These are phyloP conservation scores for Ballota nigra DNA, from an alignment of 257 asterid species.

Conservation along the genomic window DNA sequence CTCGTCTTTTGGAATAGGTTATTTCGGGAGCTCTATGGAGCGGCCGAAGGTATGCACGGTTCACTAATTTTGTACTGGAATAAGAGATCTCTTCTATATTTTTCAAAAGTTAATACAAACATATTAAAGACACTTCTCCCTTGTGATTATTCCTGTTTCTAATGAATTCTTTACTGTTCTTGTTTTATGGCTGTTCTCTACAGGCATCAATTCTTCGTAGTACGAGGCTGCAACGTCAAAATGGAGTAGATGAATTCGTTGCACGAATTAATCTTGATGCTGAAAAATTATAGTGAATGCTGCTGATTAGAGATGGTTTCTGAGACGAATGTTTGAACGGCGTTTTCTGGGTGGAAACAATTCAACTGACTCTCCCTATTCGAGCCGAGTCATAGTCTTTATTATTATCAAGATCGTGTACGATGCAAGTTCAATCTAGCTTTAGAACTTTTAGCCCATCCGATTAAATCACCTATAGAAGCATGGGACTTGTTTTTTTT, in stretches of 20 bases:
- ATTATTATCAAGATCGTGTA: neutral
- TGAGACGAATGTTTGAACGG: neutral
- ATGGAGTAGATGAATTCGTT: conserved; percentile 50
- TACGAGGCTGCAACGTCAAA: conserved; percentile 36
- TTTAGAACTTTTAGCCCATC: neutral
- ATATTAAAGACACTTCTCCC: neutral
- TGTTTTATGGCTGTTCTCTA: conserved; percentile 7
- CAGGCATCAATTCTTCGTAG: conserved; percentile 64
- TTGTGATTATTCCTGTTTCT: neutral
- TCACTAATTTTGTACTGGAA: neutral
- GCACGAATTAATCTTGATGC: conserved; percentile 49
- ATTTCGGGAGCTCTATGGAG: conserved; percentile 79
- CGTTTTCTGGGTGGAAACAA: neutral
- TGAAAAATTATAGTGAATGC: neutral
- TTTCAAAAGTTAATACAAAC: too few species aligned
- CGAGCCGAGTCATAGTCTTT: neutral
- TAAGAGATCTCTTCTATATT: neutral
- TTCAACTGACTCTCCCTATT: neutral
- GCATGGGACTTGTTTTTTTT: too few species aligned
- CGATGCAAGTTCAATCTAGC: neutral
- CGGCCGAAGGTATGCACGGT: conserved; percentile 67
- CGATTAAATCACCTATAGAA: too few species aligned
- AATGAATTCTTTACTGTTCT: neutral
- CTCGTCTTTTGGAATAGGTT: conserved; percentile 85
- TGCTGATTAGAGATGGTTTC: neutral